Base-by-base conservation (phyloP, 768 basidiomycete species). In the Guyanaporus albipodus region DNA sequence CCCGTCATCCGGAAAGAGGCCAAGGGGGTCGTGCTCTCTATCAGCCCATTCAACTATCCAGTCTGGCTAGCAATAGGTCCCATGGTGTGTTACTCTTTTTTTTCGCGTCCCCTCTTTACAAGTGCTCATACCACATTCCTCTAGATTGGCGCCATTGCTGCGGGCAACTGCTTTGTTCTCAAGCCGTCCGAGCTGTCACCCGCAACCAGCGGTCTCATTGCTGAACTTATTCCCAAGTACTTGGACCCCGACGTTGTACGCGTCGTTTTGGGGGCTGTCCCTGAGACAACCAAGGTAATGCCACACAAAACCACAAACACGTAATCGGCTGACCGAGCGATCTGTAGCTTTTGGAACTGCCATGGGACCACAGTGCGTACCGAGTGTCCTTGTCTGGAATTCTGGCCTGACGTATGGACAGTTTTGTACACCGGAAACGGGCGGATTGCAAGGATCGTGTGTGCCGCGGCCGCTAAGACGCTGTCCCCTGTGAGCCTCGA, bases 171-270 rank as follows among this genome's bases (percentile, higher is more conserved):
- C 0, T 79, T 77, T 4, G 66, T 85, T 5, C 37, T 91, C 42
- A 93, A 93, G 62, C 87, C 87, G 1, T 85, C 91, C 1, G 91
- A 93, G 58, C 66, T 78, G 3, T 69, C 78, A 0, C 78, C 83
- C 0, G 73, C 76, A 2, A 68, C 72, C 4, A 78, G 77, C 34
- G 55, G 73, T 9, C 73, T 91, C 10, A 59, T 90, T 14, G 74
- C 82, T 0, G 82, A 88, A 55, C 75, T 91, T 7, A 32, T 89
- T 6, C 80, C 81, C 2, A 80, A 86, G 58, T 93, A 94, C 57
- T 55, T 94, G 49, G 91, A 93, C 62, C 63, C 70, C 0, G 75
- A 80, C 26, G 60, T 86, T 4, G 73, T 80, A n/a, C 71, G 78
- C 11, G 72, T 92, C 26, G 77, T 91, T 22, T 80, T 86, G 51